Evolutionary conservation across 257 asterid genomes (phyloP), one percentile per base, ranked within the genome.

Genomic region (Penstemon davidsonii): DNA sequence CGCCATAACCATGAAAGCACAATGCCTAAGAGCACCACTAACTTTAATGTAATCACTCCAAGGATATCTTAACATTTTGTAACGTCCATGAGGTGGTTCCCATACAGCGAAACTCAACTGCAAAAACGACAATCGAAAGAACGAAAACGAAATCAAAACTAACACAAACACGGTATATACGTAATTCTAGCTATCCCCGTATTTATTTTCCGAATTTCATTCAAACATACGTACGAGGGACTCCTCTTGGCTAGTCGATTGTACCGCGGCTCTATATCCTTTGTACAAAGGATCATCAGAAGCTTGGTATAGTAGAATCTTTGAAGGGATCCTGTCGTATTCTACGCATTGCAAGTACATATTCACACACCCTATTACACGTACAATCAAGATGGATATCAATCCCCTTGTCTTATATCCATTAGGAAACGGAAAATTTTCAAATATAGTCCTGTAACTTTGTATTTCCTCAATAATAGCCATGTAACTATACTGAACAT

Each of bases 1-100:
- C 12, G 99, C 97, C 99, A 94, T 87, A 73, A 91, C 85, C 96
- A 84, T 94, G 85, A 91, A 94, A 2, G 99, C 94, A 79, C 99
- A 91, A 69, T 94, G 96, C 84, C 97, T 77, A 9, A 94, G 62
- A 64, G 97, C 94, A 54, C 99, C 97, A 15, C 96, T 94, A 58
- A 91, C 96, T 85, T 83, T 90, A 37, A 91, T 91, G 71, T 88
- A 94, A 9, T 87, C 88, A 45, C 83, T 75, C 99, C 97, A 91
- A 3, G 99, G 99, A 76, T 88, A 94, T 3, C 76, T 83, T 57
- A 87, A 86, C 97, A 91, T 94, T 53, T 75, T 94, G 86, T 94
- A 94, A 13, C 91, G 96, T 39, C 99, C 99, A 57, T 94, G 99
- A 73, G 99, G 97, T 0, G 97, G 99, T 79, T 94, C 99, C 99